A percentile compares a stretch with the other conserved stretches of the same genome.
Conservation (phyloP, 768 basidiomycete species). For the Auriscalpium orientale region DNA sequence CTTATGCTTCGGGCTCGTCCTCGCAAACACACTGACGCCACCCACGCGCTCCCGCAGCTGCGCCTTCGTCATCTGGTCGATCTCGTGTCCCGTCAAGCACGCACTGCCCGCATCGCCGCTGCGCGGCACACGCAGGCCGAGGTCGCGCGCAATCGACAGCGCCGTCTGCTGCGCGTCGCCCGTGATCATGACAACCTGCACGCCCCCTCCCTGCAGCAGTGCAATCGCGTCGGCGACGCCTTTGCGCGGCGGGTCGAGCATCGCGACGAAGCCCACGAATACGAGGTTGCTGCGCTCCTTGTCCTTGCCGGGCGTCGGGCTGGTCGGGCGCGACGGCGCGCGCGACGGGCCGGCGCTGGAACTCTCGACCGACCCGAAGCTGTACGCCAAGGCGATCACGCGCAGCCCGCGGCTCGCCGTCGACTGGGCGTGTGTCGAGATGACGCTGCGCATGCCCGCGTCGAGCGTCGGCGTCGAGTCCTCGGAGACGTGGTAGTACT, state of each 20-base stretch:
- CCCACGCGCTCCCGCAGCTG: constrained; percentile 82
- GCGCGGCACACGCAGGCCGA: constrained; percentile 68
- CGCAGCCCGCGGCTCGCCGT: constrained; percentile 74
- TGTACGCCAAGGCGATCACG: constrained; percentile 89
- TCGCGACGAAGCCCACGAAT: constrained; percentile 90
- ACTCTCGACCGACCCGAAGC: constrained; percentile 51
- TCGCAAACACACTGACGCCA: constrained; percentile 80
- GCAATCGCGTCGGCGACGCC: constrained; percentile 89
- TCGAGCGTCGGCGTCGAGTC: constrained; percentile 83
- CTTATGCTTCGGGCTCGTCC: constrained; percentile 95
- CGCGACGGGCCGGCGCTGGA: constrained; percentile 18
- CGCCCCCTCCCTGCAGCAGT: constrained; percentile 74
- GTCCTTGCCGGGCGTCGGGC: constrained; percentile 25
- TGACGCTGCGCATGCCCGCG: constrained; percentile 53
- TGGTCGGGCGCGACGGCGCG: constrained; percentile 21
- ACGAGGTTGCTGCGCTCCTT: constrained; percentile 46
- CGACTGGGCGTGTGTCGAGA: constrained; percentile 62
- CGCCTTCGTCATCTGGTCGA: constrained; percentile 75
- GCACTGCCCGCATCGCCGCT: constrained; percentile 22
- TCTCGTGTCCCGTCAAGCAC: constrained; percentile 44
- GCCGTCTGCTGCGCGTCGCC: constrained; percentile 93
- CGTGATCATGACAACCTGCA: constrained; percentile 98
- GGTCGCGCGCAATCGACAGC: constrained; percentile 74
- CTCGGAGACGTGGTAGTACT: constrained; percentile 83
- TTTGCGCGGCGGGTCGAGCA: constrained; percentile 90